Evolutionary conservation across 1,284 basidiomycete species (phyloP).

Genomic region (Veloboletus limbatus): DNA sequence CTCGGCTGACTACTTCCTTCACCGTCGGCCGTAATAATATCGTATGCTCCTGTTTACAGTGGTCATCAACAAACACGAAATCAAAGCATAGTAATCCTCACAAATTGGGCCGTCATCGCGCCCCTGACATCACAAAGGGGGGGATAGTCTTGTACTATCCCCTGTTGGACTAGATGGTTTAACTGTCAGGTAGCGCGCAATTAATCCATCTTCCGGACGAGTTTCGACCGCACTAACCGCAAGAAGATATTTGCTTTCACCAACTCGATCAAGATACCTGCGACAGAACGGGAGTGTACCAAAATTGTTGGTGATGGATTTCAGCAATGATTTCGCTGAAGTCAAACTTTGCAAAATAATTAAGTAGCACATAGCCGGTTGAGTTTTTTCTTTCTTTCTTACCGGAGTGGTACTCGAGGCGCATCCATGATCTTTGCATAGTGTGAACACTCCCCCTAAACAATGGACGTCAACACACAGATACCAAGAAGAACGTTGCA

Average conservation of each 20-base stretch:
- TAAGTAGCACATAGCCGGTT: background rate
- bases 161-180: conserved; percentile 86
- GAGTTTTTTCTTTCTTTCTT: conserved; percentile 27
- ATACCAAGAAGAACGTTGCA: conserved; percentile 13
- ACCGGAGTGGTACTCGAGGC: conserved; percentile 72
- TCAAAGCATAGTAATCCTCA: conserved; percentile 38
- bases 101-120: conserved; percentile 93
- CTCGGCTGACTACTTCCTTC: conserved; percentile 94
- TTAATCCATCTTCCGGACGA: background rate
- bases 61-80: conserved; percentile 7
- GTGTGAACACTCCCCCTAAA: conserved; percentile 89
- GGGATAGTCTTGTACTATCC: conserved; percentile 93
- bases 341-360: conserved; percentile 55
- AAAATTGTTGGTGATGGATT: conserved; percentile 91
- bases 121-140: conserved; percentile 82
- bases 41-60: conserved; percentile 74
- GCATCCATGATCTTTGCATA: conserved; percentile 78
- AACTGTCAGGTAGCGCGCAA: conserved; percentile 47
- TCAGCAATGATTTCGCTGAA: conserved; percentile 83
- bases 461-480: conserved; percentile 10
- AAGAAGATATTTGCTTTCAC: conserved; percentile 94
- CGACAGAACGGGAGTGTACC: conserved; percentile 96
- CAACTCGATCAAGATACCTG: conserved; percentile 88
- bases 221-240: conserved; percentile 58
- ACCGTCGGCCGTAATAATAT: conserved; percentile 87